Evolutionary conservation across 2,329 filamentous ascomycete genomes (phyloP).

Genomic region (Paracorniculantispora psalliotae): DNA sequence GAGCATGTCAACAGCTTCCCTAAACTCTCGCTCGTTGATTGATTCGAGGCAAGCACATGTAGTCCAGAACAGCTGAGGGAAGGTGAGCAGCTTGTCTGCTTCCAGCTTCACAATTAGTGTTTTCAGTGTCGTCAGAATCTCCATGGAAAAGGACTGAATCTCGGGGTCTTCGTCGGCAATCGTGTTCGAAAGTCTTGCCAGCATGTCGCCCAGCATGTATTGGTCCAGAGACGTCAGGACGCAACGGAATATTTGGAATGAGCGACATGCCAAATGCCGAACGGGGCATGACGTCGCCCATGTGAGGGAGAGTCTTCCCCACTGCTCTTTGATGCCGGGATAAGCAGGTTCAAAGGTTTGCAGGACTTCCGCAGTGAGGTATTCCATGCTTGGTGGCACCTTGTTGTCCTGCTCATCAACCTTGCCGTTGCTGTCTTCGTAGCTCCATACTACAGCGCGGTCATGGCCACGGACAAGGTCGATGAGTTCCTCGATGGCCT

Average conservation of each 20-base stretch:
- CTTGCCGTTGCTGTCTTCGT: constrained; percentile 85
- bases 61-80: constrained; percentile 96
- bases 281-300: constrained; percentile 98
- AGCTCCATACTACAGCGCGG: constrained; percentile 81
- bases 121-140: constrained; percentile 90
- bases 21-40: constrained; percentile 91
- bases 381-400: constrained; percentile 82
- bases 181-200: constrained; percentile 89
- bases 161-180: constrained; percentile 92
- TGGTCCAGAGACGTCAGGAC: constrained; percentile 88
- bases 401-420: constrained; percentile 68
- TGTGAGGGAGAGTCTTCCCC: constrained; percentile 82
- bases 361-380: constrained; percentile 75
- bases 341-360: constrained; percentile 80
- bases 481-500: constrained; percentile 79
- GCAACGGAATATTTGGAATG: constrained; percentile 95
- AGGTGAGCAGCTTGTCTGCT: constrained; percentile 73
- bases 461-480: constrained; percentile 84
- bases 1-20: constrained; percentile 87
- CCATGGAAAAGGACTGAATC: constrained; percentile 96
- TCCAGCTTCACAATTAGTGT: constrained; percentile 84
- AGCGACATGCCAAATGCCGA: constrained; percentile 88
- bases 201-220: constrained; percentile 93
- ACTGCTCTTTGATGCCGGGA: constrained; percentile 82
- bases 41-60: constrained; percentile 94